Evolutionary conservation across 306 rosid species (phyloP), one percentile per base, ranked within the genome.

Genomic region (Cucurbita ficifolia): DNA sequence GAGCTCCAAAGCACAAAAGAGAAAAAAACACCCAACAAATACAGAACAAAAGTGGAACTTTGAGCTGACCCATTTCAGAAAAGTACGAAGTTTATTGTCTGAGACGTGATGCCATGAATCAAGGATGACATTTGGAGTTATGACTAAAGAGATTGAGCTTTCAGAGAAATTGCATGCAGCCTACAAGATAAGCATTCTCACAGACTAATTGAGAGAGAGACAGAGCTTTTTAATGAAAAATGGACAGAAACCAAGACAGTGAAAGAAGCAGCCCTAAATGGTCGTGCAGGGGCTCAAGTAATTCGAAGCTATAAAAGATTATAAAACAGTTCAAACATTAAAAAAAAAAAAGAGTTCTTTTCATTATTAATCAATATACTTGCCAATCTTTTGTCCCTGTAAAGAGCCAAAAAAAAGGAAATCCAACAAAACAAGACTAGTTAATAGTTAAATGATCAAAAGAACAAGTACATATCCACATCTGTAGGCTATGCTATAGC

Each of bases 1-100:
- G 58, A 54, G 81, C 76, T 75, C 74, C 52, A 33, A 78, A 80
- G 74, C 85, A 78, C 68, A 89, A 81, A 17, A 83, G 46, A 65
- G 74, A 75, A 21, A 82, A 76, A 48, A 77, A n/a, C n/a, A n/a
- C 67, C 79, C 82, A 87, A 73, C 70, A 80, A 59, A 86, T 71
- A 52, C 77, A 71, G 78, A 79, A 79, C 54, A 69, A 43, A 39
- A 63, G 24, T 33, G 85, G 64, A 77, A 24, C 64, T 76, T 76
- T 71, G 59, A 83, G 88, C 67, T 80, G 70, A 62, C 59, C 86
- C 96, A 90, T 91, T 64, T 81, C 82, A 75, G 70, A 53, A 63
- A 60, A 78, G 43, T 51, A 56, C 75, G 11, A 40, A 35, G 79
- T 50, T 59, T 29, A 22, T 54, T 65, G 46, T 8, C 9, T 55